Evolutionary conservation across 2,329 filamentous ascomycete species (phyloP), one percentile per base, ranked within the genome.

Genomic region (Albophoma yamanashiensis): DNA sequence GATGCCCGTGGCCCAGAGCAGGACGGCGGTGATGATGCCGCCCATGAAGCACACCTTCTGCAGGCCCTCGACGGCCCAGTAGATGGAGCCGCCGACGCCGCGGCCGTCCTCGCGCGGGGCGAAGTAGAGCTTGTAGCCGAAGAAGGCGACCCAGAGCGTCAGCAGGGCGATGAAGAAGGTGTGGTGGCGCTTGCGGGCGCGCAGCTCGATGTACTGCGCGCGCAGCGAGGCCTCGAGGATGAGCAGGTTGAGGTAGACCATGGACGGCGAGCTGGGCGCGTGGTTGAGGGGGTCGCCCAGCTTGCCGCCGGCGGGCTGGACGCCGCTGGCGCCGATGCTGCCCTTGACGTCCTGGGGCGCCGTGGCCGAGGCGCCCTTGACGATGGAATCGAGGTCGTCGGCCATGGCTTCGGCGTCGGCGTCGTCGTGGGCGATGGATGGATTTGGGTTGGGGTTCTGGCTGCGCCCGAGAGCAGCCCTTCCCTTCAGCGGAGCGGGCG

Each of bases 231-330:
- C 92, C 74, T 99, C 94, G 74, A 99, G 89, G 68, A 99, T 95
- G 61, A 99, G 84, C 31, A 99, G 88, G 75, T 99, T 99, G 68
- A 99, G 86, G 77, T 99, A 99, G 70, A 99, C 97, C 79, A 96
- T 94, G 59, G 91, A 91, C 55, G 92, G 92, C 20, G 91, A 91
- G 70, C 89, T 93, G n/a, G 92, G 92, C 20, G 93, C 85, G 63
- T 88, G 86, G 67, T 86, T 87, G 63, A 93, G 83, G 36, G 91
- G 91, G 71, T 95, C 91, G 70, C 77, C 76, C 36, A 78, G 74
- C 67, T 80, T 81, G 66, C 67, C 68, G 66, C 77, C 65, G 64
- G 76, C 67, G 64, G 78, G 72, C 64, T 71, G 66, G 69, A 79
- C 75, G 67, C 78, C 73, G 69, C 75, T 76, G 58, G 76, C 75